These are phyloP conservation scores for Haematococcus lacustris DNA, from an alignment of 139 green algal genomes.

Conservation along the genomic window DNA sequence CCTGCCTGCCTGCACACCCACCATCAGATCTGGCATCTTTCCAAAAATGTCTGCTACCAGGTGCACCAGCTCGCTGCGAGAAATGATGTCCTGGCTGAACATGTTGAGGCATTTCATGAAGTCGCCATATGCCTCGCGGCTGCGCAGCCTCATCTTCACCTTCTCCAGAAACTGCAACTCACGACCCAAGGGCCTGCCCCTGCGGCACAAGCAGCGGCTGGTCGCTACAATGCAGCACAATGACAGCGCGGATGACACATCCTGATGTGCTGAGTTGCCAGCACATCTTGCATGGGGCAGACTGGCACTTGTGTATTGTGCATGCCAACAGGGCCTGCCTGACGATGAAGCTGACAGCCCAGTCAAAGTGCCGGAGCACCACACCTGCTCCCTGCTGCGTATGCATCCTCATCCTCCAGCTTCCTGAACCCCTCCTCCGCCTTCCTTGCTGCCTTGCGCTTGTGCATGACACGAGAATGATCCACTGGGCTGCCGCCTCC, in stretches of 20 bases:
- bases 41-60: constrained; percentile 85
- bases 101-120: constrained; percentile 96
- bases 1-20: no score
- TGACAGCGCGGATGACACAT: no score
- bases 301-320: no score
- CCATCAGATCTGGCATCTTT: constrained; percentile 77
- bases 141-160: constrained; percentile 65
- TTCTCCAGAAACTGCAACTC: constrained; percentile 67
- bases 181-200: no score
- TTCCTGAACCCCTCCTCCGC: constrained; percentile 21
- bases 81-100: constrained; percentile 88
- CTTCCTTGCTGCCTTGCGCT: constrained; percentile 22
- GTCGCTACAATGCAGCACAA: no score
- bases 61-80: constrained; percentile 69
- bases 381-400: no score
- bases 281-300: no score
- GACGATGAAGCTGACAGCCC: no score
- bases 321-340: no score
- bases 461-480: constrained; percentile 16
- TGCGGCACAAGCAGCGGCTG: no score
- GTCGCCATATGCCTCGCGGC: constrained; percentile 81
- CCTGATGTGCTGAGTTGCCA: no score
- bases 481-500: not conserved
- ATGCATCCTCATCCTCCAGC: constrained; percentile 9
- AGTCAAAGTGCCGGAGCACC: no score